Base-by-base conservation (phyloP, 2,329 filamentous ascomycete genomes). In the Fonsecaea pedrosoi region DNA sequence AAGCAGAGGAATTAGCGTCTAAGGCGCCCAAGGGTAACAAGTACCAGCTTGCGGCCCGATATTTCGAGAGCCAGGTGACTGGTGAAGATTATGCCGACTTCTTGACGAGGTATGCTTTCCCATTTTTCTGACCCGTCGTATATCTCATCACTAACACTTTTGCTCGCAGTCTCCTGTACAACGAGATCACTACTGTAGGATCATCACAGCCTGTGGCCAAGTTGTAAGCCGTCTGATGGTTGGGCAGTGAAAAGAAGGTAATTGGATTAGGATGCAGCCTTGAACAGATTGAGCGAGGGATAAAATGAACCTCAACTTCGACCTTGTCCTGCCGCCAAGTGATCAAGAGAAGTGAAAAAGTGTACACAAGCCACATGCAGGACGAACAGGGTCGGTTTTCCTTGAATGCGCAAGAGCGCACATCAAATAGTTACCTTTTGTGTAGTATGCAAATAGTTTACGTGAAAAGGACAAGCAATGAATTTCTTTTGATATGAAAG, bases 1-100 rank as follows among this genome's bases (percentile, higher is more conserved):
- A 93, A 79, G 87, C 93, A 42, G 88, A 93, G 65, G 85, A 89
- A 77, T 84, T 98, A 35, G 85, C 88, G 34, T 79, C 87, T 71
- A 91, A 91, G 78, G 93, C 88, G 1, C 87, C 89, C 59, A 90
- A 91, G 84, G 93, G 93, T 65, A 95, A 97, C 85, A 97, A 97
- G 85, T 97, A 85, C 82, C 88, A 90, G 67, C 86, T 97, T 61
- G 95, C 95, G 0, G 92, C 92, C 1, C 90, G 96, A 81, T 98
- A 98, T 82, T 97, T 98, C 77, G 88, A 92, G 38, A 84, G 87
- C 54, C 95, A 99, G 84, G 91, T 98, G 65, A 98, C 94, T 2
- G 95, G 95, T 64, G 95, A 98, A 84, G 94, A 97, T 73, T 98
- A 98, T 79, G 93, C 94, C 12, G 95, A 99, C 80, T 98, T 98